Conservation (phyloP, 495 filamentous ascomycete genomes). For the Polyplosphaeria fusca region DNA sequence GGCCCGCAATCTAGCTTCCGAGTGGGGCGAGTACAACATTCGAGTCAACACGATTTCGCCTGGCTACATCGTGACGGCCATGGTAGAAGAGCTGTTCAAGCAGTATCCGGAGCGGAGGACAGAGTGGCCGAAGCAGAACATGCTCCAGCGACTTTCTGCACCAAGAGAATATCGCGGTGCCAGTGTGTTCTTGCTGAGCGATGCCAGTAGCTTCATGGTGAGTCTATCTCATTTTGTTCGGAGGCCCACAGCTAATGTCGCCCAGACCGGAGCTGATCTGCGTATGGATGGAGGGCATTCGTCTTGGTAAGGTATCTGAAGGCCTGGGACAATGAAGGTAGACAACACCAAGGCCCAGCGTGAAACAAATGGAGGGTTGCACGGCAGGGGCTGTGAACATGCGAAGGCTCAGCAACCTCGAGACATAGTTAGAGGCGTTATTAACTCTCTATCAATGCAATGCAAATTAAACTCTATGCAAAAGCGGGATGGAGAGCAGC, state of each 20-base stretch:
- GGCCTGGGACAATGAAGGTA: no score
- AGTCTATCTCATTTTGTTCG: neutral
- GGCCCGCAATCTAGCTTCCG: constrained; percentile 62
- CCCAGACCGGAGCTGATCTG: constrained; percentile 37
- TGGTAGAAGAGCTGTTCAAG: constrained; percentile 78
- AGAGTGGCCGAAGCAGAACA: constrained; percentile 84
- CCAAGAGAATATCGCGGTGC: constrained; percentile 72
- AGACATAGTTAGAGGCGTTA: no score
- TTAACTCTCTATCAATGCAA: no score
- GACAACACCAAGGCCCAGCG: no score
- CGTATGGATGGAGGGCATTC: constrained; percentile 42
- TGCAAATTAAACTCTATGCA: no score
- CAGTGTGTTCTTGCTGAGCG: constrained; percentile 68
- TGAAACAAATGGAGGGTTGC: no score
- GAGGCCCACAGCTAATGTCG: neutral
- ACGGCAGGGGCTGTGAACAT: no score
- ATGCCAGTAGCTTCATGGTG: constrained; percentile 80
- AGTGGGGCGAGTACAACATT: constrained; percentile 79
- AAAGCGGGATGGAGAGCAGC: no score
- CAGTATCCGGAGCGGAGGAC: constrained; percentile 69
- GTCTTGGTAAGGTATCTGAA: constrained; percentile 42
- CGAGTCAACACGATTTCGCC: constrained; percentile 94
- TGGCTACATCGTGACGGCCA: constrained; percentile 90
- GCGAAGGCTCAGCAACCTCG: no score
- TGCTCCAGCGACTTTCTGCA: constrained; percentile 75